A percentile compares a stretch with the other conserved stretches of the same genome.
phyloP scores from a whole-genome alignment of 768 basidiomycete genomes.

The Boletus vermiculosoides region DNA sequence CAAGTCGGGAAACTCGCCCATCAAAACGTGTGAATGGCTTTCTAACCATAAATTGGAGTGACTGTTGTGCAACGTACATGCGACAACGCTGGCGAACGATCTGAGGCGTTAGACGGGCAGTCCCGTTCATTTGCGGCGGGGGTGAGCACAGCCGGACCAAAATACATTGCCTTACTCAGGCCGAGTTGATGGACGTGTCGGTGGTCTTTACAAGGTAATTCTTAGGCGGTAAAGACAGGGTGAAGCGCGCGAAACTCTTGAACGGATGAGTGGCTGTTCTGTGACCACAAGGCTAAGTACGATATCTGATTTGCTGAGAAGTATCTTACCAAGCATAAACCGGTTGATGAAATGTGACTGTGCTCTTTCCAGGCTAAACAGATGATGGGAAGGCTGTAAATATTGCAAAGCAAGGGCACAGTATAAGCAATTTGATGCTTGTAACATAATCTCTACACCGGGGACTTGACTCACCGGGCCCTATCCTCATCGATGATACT shows the following conservation, averaged over 20 bases:
- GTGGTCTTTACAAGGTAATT: neutral
- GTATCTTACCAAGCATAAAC: neutral
- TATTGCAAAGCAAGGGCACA: neutral
- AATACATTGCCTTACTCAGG: neutral
- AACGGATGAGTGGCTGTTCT: neutral
- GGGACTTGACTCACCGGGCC: neutral
- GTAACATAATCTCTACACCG: neutral
- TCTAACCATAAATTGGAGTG: neutral
- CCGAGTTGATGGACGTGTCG: neutral
- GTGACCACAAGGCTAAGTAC: neutral
- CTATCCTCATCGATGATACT: neutral
- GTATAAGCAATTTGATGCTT: neutral
- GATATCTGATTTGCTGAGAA: neutral
- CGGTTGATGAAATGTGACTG: neutral
- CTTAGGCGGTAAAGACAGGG: neutral
- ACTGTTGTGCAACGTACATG: neutral
- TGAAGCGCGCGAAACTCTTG: neutral
- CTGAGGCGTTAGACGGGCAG: neutral
- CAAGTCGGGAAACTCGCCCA: neutral
- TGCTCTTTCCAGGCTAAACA: neutral
- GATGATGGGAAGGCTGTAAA: neutral
- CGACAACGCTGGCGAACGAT: neutral
- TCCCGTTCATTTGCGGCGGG: neutral
- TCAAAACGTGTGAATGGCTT: slow-evolving; percentile 1
- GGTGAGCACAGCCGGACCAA: neutral